Evolutionary conservation across 108 stramenopile genomes (phyloP).

Genomic region (Cyclotella cryptica): DNA sequence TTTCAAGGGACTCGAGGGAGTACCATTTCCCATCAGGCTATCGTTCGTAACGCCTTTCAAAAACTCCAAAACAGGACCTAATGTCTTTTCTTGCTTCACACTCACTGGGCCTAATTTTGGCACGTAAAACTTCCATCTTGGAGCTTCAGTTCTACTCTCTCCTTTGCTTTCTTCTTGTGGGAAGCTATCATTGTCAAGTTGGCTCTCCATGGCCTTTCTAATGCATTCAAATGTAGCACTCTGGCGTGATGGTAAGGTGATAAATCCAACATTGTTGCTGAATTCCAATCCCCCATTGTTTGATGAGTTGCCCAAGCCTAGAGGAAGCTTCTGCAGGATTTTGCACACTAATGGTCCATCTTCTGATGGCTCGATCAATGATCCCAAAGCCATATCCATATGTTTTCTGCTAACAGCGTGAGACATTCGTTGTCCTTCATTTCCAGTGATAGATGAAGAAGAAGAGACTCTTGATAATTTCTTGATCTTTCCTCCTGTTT

Average conservation of each 20-base stretch:
- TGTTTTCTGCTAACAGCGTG: conserved; percentile 34
- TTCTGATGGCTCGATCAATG: conserved; percentile 48
- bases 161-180: conserved; percentile 19
- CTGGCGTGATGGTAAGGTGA: conserved; percentile 64
- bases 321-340: conserved; percentile 35
- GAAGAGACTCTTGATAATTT: too few relatives aligned
- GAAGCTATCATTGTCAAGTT: conserved; percentile 66
- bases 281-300: conserved; percentile 31
- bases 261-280: conserved; percentile 72
- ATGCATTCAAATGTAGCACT: conserved; percentile 68
- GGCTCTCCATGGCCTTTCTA: conserved; percentile 59
- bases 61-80: conserved; percentile 71
- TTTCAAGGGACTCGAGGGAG: conserved; percentile 62
- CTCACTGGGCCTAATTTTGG: conserved; percentile 82
- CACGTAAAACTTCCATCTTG: conserved; percentile 76
- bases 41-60: conserved; percentile 55
- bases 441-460: conserved; percentile 2
- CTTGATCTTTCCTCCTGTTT: too few relatives aligned
- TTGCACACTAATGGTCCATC: conserved; percentile 53
- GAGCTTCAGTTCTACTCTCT: background rate
- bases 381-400: conserved; percentile 24
- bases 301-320: conserved; percentile 2
- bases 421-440: too few relatives aligned
- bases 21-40: conserved; percentile 64
- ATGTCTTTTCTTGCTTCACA: conserved; percentile 66